Base-by-base conservation (phyloP, 305 asterid species). In the Solanum hybrid region DNA sequence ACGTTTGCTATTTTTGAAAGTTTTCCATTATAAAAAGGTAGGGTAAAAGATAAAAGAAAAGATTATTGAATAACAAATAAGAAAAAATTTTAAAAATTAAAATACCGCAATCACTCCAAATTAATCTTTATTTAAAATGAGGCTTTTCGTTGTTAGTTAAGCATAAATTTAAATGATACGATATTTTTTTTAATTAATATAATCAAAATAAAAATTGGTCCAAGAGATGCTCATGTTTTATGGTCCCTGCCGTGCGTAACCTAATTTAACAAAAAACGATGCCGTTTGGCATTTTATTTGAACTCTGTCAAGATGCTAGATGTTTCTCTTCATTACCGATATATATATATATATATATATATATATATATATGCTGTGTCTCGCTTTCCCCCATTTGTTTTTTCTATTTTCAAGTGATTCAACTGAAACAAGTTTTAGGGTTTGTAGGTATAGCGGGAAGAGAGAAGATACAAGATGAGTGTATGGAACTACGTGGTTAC, bases 401-500 rank as follows among this genome's bases (percentile, higher is more conserved):
- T 60, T 24, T 24, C 64, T 36, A 78, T 22, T 78, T 36, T 71
- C 22, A 36, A 78, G 36, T 80, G 86, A 80, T 38, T 80, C 24
- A 80, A 80, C 69, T 80, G 66, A 79, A n/a, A 38, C 7, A 77
- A 19, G 45, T 76, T 6, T 88, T 66, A 75, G 84, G 89, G 89
- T 77, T 87, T 34, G 64, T 90, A 26, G 71, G 72, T 32, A 86
- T 60, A 51, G 60, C 31, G 36, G 31, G 42, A 86, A 88, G 64
- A 31, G 72, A n/a, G 78, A 64, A 15, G 72, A 88, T 51, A 24
- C 89, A 66, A 89, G 80, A 97, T 96, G 99, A 96, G 99, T 87
- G 91, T 94, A 79, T 96, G 98, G 99, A 97, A 97, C 93, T 97
- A 97, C 82, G 99, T 97, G 90, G 99, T 97, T 92, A 97, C 99